Percentiles rank a stretch among this genome's conserved stretches.
phyloP scores from a whole-genome alignment of 305 asterid species.

The Solanum aculeatissimum region DNA sequence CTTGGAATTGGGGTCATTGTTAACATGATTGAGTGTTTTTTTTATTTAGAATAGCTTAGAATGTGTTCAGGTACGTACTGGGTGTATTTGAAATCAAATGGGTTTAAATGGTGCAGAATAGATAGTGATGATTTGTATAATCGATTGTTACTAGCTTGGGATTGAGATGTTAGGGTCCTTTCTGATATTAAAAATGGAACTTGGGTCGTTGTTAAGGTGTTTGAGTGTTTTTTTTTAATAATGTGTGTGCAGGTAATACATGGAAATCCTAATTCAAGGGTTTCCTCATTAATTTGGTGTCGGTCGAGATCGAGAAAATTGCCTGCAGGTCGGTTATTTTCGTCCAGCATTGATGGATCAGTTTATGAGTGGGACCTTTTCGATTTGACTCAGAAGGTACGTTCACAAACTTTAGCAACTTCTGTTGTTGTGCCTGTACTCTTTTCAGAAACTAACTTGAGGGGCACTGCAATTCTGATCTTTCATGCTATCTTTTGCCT shows the following conservation, averaged over 20 bases:
- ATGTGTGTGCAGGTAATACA: constrained; percentile 62
- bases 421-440: not conserved
- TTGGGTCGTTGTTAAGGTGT: not conserved
- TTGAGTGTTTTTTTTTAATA: not conserved
- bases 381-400: constrained; percentile 70
- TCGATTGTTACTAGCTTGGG: not conserved
- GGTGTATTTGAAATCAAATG: not conserved
- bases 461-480: not conserved
- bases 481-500: not conserved
- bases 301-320: constrained; percentile 41
- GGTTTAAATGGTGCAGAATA: not conserved
- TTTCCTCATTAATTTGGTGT: constrained; percentile 90
- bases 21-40: not conserved
- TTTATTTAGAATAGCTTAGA: not conserved
- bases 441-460: not conserved
- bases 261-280: constrained; percentile 70
- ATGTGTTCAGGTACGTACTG: not conserved
- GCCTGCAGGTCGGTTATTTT: constrained; percentile 48
- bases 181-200: not conserved
- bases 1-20: not conserved
- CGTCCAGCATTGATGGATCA: constrained; percentile 87
- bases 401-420: not conserved
- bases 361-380: constrained; percentile 83
- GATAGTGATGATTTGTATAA: not conserved
- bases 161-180: not conserved